Conservation (phyloP, 2,329 filamentous ascomycete species). For the Sporothrix inflata region DNA sequence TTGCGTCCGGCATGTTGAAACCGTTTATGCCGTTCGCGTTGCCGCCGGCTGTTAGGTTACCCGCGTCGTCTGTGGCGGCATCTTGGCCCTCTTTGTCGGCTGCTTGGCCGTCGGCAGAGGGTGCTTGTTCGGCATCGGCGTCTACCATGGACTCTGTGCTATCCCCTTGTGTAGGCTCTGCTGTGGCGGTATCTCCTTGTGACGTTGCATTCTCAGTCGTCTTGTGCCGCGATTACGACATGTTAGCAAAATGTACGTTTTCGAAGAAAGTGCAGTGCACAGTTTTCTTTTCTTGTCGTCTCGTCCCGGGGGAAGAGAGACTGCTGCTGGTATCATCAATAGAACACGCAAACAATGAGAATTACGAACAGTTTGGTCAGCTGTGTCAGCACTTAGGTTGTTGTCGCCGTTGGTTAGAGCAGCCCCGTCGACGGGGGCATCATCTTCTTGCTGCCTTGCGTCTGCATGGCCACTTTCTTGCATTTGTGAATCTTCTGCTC, state of each 20-base stretch:
- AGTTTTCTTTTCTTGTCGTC: not conserved
- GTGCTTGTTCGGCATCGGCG: constrained; percentile 36
- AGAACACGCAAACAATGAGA: constrained; percentile 1
- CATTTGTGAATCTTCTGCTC: constrained; percentile 27
- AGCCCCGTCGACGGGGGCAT: not conserved
- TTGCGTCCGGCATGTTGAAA: constrained; percentile 28
- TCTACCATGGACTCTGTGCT: constrained; percentile 35
- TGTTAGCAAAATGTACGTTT: constrained; percentile 29
- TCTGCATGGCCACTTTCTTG: constrained; percentile 28
- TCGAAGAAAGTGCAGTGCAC: not conserved
- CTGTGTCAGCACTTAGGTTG: constrained; percentile 24
- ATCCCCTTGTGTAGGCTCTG: constrained; percentile 37
- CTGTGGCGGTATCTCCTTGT: constrained; percentile 26
- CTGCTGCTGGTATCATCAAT: not conserved
- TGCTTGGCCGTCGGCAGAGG: constrained; percentile 39
- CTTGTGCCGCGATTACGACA: constrained; percentile 24
- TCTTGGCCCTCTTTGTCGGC: constrained; percentile 42
- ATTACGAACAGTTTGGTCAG: constrained; percentile 33
- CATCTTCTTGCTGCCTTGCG: constrained; percentile 24
- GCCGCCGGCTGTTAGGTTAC: constrained; percentile 35
- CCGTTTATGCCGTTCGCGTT: constrained; percentile 31
- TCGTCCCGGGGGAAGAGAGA: not conserved
- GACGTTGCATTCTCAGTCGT: constrained; percentile 19
- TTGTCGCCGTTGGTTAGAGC: constrained; percentile 20
- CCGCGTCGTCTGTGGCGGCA: constrained; percentile 18